Conservation (phyloP, 176 grass and related monocot species). For the Carex myosuroides region DNA sequence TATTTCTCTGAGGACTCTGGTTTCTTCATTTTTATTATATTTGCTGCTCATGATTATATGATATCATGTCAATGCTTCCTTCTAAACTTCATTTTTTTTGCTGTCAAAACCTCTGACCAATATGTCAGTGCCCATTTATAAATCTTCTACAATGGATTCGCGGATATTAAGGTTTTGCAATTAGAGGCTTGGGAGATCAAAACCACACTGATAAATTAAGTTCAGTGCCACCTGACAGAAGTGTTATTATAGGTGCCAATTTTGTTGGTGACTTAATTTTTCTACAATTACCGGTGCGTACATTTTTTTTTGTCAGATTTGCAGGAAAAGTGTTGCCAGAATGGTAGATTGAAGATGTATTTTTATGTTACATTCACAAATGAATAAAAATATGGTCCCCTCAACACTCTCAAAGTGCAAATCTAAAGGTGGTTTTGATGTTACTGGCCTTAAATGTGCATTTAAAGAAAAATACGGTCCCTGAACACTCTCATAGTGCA, state of each 20-base stretch:
- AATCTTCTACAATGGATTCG: slow-evolving; percentile 56
- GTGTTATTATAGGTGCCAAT: neutral
- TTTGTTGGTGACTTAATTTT: neutral
- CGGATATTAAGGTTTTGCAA: slow-evolving; percentile 20
- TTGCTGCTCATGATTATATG: neutral
- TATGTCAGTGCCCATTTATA: slow-evolving; percentile 26
- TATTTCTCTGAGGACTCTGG: slow-evolving; percentile 56
- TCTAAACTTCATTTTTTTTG: neutral
- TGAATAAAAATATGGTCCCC: neutral
- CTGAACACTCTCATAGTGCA: neutral
- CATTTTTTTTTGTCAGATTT: neutral
- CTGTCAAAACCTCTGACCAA: too few relatives aligned
- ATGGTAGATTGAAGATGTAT: neutral
- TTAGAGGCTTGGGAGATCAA: slow-evolving; percentile 51
- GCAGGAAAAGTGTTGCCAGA: neutral
- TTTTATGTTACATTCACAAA: too few relatives aligned
- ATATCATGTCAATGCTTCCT: neutral
- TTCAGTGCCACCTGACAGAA: neutral
- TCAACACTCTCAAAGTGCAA: too few relatives aligned
- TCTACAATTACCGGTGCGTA: neutral
- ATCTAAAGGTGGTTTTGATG: too few relatives aligned
- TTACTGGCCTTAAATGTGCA: too few relatives aligned
- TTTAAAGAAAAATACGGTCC: too few relatives aligned
- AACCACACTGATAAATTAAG: slow-evolving; percentile 40
- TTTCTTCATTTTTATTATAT: neutral